Evolutionary conservation across 2,329 filamentous ascomycete genomes (phyloP), one percentile per base, ranked within the genome.

Genomic region (Fusarium coffeatum): DNA sequence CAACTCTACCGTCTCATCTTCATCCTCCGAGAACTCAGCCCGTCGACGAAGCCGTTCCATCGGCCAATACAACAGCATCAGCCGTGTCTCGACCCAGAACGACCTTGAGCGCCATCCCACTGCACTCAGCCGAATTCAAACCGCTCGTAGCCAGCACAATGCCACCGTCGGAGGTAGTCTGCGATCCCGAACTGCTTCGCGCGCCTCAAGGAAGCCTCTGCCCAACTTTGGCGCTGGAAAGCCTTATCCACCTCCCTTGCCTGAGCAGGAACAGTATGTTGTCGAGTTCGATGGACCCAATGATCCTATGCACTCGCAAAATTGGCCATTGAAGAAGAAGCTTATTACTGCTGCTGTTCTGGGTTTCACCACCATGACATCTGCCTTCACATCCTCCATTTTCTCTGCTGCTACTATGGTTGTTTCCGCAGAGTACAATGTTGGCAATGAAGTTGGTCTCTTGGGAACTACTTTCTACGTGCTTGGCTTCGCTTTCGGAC

Each of bases 231-330:
- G 92, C 37, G 88, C 84, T 57, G 91, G 90, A n/a, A 94, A 93
- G 80, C 84, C 89, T 1, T 93, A 89, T 74, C 92, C 92, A 5
- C 92, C 92, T 6, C 84, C 82, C 1, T 77, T 94, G 43, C 91
- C 92, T 3, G 88, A 89, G 16, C 85, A 86, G 72, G 92, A 94
- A 73, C 89, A 92, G 69, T 95, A 94, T 76, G 91, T 94, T 1
- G 92, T 94, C 45, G 92, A 93, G 79, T 97, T 97, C 76, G 91
- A 94, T 72, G 94, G 93, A 0, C 90, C 89, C 2, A 86, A 94
- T 69, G 94, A 97, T 75, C 93, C 93, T 4, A 76, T 94, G 64
- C 93, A 97, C 79, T 91, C 93, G 2, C 92, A 95, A 81, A 97
- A 97, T 78, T 97, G 94, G 94, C 86, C 92, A 0, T 76, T 92